Percentiles rank a stretch among this genome's conserved stretches.
phyloP scores from a whole-genome alignment of 2,329 filamentous ascomycete genomes.

The Daldinia sp. region DNA sequence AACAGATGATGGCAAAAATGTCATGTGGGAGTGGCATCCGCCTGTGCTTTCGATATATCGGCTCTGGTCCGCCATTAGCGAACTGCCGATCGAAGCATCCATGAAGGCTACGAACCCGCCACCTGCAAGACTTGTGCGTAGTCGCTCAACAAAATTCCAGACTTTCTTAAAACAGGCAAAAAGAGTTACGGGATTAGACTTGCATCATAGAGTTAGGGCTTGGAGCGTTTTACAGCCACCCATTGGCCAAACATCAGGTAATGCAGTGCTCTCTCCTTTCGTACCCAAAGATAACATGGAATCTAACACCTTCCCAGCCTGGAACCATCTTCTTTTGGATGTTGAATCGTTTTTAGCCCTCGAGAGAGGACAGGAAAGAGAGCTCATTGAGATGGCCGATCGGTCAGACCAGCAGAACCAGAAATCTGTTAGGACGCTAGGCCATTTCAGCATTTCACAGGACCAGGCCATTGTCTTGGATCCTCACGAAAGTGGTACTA shows the following conservation, averaged over 20 bases:
- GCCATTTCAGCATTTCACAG: slow-evolving; percentile 74
- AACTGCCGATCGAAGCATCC: slow-evolving; percentile 67
- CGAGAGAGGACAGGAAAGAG: slow-evolving; percentile 72
- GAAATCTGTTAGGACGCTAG: slow-evolving; percentile 78
- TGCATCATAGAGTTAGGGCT: slow-evolving; percentile 79
- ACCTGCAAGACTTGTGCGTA: slow-evolving; percentile 76
- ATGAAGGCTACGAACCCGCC: slow-evolving; percentile 71
- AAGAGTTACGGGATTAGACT: slow-evolving; percentile 72
- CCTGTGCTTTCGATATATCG: slow-evolving; percentile 88
- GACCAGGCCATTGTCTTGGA: slow-evolving; percentile 87
- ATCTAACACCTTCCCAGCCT: slow-evolving; percentile 48
- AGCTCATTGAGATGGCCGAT: slow-evolving; percentile 74
- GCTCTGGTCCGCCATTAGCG: slow-evolving; percentile 72
- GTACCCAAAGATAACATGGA: slow-evolving; percentile 39
- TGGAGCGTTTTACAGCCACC: slow-evolving; percentile 73
- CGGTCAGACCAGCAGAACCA: slow-evolving; percentile 79
- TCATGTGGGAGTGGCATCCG: slow-evolving; percentile 86
- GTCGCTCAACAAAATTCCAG: slow-evolving; percentile 76
- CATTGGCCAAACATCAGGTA: slow-evolving; percentile 53
- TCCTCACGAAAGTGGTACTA: slow-evolving; percentile 73
- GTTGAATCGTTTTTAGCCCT: slow-evolving; percentile 72
- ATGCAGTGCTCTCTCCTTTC: slow-evolving; percentile 53
- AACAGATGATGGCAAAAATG: slow-evolving; percentile 68
- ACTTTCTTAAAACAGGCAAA: slow-evolving; percentile 84
- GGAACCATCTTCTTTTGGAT: slow-evolving; percentile 68